Evolutionary conservation across 495 filamentous ascomycete species (phyloP), one percentile per base, ranked within the genome.

Genomic region (Podospora tetraspora): DNA sequence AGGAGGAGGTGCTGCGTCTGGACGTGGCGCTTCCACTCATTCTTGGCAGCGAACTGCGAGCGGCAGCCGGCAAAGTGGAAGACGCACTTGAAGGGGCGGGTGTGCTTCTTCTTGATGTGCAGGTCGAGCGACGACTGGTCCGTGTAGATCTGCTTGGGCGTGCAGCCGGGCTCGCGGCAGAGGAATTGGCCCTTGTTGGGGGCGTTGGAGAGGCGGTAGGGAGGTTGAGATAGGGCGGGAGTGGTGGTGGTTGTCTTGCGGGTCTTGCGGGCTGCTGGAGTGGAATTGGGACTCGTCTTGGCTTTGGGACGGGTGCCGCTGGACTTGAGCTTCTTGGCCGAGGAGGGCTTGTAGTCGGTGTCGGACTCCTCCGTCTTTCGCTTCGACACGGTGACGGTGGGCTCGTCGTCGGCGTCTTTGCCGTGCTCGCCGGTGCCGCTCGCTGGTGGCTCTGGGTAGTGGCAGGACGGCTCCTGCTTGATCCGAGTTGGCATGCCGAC

Each of bases 21-120:
- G 71, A 96, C 88, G 76, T 98, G 94, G 0, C 94, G 89, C 77
- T 97, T 84, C 94, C 94, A 98, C 76, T 97, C 93, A 79, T 97
- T 97, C 77, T 97, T 97, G 69, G 83, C 88, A 21, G 84, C 85
- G 70, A 97, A 97, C 8, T 85, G 91, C 52, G 88, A 87, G n/a
- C 63, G 65, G 79, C 93, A 97, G 58, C 88, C 89, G 73, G 93
- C 94, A 30, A 84, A 86, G 32, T 83, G 78, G 79, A 97, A 94
- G 67, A 90, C 89, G 80, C 94, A 98, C 61, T 83, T 79, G 76
- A 94, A 97, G 0, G 88, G 86, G 3, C 91, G 88, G 2, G 82
- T 84, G 64, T 87, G 81, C 65, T 82, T 76, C 63, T 81, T 80
- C 69, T 83, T 81, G 71, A 81, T 79, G 74, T 88, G 85, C 34